A percentile compares a stretch with the other conserved stretches of the same genome.
Conservation (phyloP, 2,329 filamentous ascomycete species). For the Talaromyces amestolkiae region DNA sequence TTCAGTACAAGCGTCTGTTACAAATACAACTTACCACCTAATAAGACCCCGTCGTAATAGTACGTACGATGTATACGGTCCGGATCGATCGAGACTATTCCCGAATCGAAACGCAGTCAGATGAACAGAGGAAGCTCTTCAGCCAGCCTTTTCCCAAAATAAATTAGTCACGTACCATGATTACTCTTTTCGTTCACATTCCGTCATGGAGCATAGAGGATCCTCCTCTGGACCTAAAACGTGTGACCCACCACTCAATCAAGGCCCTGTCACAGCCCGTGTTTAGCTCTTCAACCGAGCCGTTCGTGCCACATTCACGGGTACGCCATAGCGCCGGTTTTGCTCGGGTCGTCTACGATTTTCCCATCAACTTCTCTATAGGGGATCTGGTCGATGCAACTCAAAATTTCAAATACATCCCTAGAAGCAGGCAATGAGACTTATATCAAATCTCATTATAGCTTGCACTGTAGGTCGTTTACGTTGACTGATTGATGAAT, state of each 20-base stretch:
- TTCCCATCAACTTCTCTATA: neutral
- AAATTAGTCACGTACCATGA: neutral
- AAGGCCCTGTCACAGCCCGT: constrained; percentile 5
- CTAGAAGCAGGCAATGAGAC: neutral
- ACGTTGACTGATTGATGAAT: neutral
- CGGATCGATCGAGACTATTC: constrained; percentile 6
- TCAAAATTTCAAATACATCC: neutral
- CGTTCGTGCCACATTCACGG: constrained; percentile 14
- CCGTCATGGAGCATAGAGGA: neutral
- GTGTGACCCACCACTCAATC: neutral
- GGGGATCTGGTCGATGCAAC: neutral
- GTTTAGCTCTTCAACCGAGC: constrained; percentile 8
- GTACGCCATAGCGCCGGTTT: constrained; percentile 4
- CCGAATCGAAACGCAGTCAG: neutral
- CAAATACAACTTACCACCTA: neutral
- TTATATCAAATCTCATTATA: constrained; percentile 2
- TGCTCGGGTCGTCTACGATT: constrained; percentile 8
- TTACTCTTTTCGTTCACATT: constrained; percentile 1
- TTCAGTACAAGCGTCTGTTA: neutral
- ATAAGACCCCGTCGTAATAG: neutral
- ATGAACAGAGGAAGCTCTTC: neutral
- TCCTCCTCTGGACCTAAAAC: neutral
- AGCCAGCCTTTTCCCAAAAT: constrained; percentile 15
- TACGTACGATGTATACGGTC: neutral
- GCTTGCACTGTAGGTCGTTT: neutral